These are phyloP conservation scores for Camellia oleifera DNA, from an alignment of 179 eudicot species.

Conservation along the genomic window DNA sequence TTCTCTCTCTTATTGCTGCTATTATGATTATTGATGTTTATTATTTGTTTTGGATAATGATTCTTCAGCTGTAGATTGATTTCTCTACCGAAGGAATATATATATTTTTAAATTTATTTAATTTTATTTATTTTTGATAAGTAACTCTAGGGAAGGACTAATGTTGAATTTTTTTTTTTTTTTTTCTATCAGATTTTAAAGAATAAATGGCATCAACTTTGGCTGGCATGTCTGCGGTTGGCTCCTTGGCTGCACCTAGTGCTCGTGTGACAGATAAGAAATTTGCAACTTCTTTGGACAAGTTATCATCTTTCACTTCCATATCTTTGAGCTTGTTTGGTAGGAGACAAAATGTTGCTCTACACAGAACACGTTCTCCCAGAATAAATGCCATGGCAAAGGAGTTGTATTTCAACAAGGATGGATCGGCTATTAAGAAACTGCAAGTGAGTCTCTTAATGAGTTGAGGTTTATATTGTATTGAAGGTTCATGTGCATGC, in stretches of 20 bases:
- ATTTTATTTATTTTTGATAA: too few relatives aligned
- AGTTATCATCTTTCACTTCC: conserved; percentile 60
- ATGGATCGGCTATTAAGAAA: conserved; percentile 82
- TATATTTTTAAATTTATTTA: too few relatives aligned
- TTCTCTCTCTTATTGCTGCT: too few relatives aligned
- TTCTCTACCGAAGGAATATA: too few relatives aligned
- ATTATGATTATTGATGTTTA: background rate
- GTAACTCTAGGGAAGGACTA: background rate
- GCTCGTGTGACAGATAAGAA: conserved; percentile 42
- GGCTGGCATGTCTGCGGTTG: conserved; percentile 52
- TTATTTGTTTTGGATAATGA: background rate
- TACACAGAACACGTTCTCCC: conserved; percentile 34
- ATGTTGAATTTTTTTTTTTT: background rate
- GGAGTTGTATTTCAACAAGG: conserved; percentile 76
- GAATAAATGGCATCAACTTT: conserved; percentile 59
- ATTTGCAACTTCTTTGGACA: conserved; percentile 35
- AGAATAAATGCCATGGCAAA: conserved; percentile 61
- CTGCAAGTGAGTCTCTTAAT: conserved; percentile 50
- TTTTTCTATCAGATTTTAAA: background rate
- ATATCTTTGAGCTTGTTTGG: conserved; percentile 48
- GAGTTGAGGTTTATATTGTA: background rate
- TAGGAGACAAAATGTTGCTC: conserved; percentile 27
- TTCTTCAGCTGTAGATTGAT: background rate
- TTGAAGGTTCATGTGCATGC: background rate
- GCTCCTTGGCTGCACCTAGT: conserved; percentile 56